Conservation (phyloP, 225 moss, liverwort and hornwort genomes). For the Thuidium tamariscinum region DNA sequence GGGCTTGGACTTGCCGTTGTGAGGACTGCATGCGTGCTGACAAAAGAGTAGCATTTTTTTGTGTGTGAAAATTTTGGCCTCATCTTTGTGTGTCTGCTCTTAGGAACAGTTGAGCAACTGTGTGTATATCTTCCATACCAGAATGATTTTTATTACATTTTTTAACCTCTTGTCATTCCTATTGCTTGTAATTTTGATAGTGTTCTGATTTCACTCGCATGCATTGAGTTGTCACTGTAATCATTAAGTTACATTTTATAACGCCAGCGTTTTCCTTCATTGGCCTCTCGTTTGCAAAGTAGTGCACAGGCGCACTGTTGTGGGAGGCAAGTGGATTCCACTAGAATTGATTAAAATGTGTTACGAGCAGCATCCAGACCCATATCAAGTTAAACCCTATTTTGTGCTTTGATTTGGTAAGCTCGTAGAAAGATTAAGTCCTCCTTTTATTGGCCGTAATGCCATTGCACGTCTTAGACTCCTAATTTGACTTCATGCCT, state of each 20-base stretch:
- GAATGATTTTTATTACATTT: background rate
- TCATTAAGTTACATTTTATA: background rate
- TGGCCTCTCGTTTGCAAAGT: background rate
- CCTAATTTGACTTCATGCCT: background rate
- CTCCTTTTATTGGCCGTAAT: background rate
- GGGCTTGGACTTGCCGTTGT: slow-evolving; percentile 71
- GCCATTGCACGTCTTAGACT: background rate
- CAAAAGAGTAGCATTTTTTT: background rate
- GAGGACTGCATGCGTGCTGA: background rate
- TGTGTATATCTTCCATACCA: background rate
- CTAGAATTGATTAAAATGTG: background rate
- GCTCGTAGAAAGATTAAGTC: background rate
- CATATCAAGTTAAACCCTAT: background rate
- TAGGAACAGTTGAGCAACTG: background rate
- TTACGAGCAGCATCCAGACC: too few species aligned
- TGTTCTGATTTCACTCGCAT: background rate
- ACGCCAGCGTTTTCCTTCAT: background rate
- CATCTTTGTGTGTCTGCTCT: background rate
- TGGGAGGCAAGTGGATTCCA: background rate
- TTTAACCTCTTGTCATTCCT: background rate
- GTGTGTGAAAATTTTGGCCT: background rate
- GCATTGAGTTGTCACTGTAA: background rate
- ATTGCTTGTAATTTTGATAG: background rate
- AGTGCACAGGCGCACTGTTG: background rate
- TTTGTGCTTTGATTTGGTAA: background rate